Evolutionary conservation across 2,329 filamentous ascomycete genomes (phyloP).

Genomic region (Colletotrichum navitas): DNA sequence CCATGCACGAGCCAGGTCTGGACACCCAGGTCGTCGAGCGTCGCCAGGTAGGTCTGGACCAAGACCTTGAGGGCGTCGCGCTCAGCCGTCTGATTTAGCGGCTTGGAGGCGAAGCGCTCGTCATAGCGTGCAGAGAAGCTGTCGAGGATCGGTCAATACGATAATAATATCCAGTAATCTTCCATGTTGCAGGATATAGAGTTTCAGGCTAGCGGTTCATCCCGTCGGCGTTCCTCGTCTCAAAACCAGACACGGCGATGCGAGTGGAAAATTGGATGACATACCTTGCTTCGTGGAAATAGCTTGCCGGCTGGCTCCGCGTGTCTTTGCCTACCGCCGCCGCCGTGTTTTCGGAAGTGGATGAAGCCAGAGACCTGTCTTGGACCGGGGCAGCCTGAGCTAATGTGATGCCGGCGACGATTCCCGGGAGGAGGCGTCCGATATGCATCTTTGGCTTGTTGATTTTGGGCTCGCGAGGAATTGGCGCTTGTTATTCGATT

Average conservation of each 20-base stretch:
- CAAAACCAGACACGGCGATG: background rate
- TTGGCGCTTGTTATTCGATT: background rate
- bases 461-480: background rate
- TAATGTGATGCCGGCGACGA: constrained; percentile 23
- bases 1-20: constrained; percentile 89
- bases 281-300: constrained; percentile 32
- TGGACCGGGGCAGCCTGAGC: constrained; percentile 30
- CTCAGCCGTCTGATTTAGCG: constrained; percentile 67
- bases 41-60: constrained; percentile 78
- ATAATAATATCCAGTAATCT: background rate
- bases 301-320: constrained; percentile 16
- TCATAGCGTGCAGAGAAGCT: constrained; percentile 54
- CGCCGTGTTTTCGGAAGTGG: background rate
- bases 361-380: constrained; percentile 9
- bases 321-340: background rate
- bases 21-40: constrained; percentile 73
- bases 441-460: constrained; percentile 31
- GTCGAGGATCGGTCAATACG: background rate
- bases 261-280: background rate
- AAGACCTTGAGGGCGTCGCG: constrained; percentile 73
- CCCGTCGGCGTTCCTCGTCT: background rate
- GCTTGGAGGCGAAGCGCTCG: constrained; percentile 53
- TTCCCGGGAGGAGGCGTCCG: constrained; percentile 16
- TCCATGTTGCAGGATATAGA: too few relatives aligned
- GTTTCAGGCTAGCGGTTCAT: background rate